Conservation (phyloP, 331 rosid genomes). For the Prunus yedoensis region DNA sequence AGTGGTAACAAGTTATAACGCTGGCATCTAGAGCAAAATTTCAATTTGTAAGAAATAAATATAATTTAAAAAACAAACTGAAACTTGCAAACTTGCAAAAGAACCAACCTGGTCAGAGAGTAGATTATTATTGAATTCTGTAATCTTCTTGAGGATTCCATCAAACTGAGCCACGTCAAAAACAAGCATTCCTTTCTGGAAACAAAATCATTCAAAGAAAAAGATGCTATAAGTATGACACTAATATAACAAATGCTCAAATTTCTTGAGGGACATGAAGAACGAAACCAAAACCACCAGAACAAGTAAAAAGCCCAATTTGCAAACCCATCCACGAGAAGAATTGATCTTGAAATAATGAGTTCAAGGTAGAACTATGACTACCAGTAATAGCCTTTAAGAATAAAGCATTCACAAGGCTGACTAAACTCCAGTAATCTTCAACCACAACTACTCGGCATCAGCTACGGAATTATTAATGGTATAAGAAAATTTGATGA, state of each 20-base stretch:
- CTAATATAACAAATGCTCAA: not conserved
- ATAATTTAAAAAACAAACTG: not conserved
- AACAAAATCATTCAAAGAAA: constrained; percentile 26
- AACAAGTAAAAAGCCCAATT: not conserved
- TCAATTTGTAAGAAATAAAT: not conserved
- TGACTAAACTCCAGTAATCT: not conserved
- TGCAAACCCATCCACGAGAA: not conserved
- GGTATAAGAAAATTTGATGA: not conserved
- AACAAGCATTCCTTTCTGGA: constrained; percentile 93
- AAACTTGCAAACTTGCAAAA: constrained; percentile 11
- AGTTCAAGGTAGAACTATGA: not conserved
- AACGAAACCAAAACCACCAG: not conserved
- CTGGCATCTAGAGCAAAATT: not conserved
- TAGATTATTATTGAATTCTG: constrained; percentile 70
- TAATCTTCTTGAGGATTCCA: constrained; percentile 90
- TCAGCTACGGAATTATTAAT: not conserved
- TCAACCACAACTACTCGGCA: not conserved
- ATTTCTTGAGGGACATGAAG: not conserved
- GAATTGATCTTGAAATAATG: not conserved
- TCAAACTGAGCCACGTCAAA: constrained; percentile 92
- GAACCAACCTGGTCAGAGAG: constrained; percentile 60
- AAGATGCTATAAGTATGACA: constrained; percentile 4
- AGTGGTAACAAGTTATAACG: not conserved
- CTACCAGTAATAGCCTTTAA: not conserved
- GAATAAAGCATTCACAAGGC: not conserved